Base-by-base conservation (phyloP, 2,329 filamentous ascomycete species). In the Penicillium nordicum region DNA sequence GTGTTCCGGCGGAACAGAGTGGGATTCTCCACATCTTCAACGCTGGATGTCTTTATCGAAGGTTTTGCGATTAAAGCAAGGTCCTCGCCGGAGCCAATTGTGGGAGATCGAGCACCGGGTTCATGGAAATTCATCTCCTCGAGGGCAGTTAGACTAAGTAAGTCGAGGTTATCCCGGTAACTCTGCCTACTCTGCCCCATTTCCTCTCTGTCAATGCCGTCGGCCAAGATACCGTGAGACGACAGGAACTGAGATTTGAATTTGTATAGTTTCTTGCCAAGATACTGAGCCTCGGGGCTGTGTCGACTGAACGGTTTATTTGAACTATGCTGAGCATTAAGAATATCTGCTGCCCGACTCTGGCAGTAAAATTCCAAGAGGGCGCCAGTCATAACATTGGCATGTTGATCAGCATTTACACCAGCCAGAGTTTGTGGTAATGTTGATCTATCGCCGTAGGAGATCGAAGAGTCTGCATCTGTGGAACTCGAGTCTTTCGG, bases 301-400 rank as follows among this genome's bases (percentile, higher is more conserved):
- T 77, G 68, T 9, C 72, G 74, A 27, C 72, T 75, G 64, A 71
- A 78, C 18, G 58, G 63, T 49, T 64, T 65, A 23, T 62, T 63
- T 14, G 68, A 72, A 34, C 73, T 72, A 29, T 67, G 57, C 34
- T 75, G 70, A 10, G 69, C 67, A 64, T 78, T 79, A 37, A 79
- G 68, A 46, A 77, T 69, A 42, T 79, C 77, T 23, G 72, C 72
- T n/a, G 77, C 77, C 52, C 73, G 72, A 36, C 64, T 76, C 14
- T 74, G 62, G 47, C 75, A 78, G 57, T 76, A 79, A 54, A 77
- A 78, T 53, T 79, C 77, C 5, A 79, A 67, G 14, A 79, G 63
- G 1, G 77, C 74, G 14, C 74, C 67, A 16, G 76, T 76, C 71
- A 79, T 73, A 43, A 78, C 66, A 36, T 73, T 71, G 36, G 72